phyloP scores from a whole-genome alignment of 805 yeast species.

The Saccharomycopsis amapae region DNA sequence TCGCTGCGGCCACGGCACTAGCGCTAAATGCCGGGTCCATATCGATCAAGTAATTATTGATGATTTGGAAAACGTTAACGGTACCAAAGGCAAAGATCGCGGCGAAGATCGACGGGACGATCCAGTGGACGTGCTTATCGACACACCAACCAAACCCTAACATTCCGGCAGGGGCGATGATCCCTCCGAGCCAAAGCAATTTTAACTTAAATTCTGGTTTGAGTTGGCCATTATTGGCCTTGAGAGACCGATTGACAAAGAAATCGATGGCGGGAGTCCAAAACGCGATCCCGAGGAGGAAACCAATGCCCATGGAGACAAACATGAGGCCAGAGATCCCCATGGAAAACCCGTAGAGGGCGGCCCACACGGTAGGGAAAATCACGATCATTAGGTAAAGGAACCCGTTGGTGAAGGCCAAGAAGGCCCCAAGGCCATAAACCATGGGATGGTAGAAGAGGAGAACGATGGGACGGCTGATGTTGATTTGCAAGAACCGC shows the following conservation, averaged over 20 bases:
- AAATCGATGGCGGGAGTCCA: conserved; percentile 37
- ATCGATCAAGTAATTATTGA: conserved; percentile 55
- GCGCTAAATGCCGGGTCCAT: conserved; percentile 53
- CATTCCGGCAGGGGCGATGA: conserved; percentile 47
- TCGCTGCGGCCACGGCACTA: conserved; percentile 58
- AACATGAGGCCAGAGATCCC: conserved; percentile 55
- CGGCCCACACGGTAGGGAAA: conserved; percentile 47
- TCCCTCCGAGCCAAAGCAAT: conserved; percentile 40
- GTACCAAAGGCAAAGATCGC: conserved; percentile 46
- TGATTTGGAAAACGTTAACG: conserved; percentile 50
- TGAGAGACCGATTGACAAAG: conserved; percentile 35
- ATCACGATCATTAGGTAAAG: conserved; percentile 56
- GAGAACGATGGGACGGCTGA: conserved; percentile 50
- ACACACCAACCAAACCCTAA: conserved; percentile 63
- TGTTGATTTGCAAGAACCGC: too few species aligned
- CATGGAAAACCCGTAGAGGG: conserved; percentile 38
- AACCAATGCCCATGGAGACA: conserved; percentile 51
- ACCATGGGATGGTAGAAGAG: conserved; percentile 57
- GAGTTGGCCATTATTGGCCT: conserved; percentile 40
- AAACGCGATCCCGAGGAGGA: conserved; percentile 39
- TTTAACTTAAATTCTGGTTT: conserved; percentile 60
- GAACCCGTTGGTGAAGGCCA: conserved; percentile 63
- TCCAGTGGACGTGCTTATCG: conserved; percentile 38
- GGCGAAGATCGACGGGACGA: conserved; percentile 54
- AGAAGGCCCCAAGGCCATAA: conserved; percentile 50